These are phyloP conservation scores for Chlorella sp. DNA, from an alignment of 139 green algal species.

Conservation along the genomic window DNA sequence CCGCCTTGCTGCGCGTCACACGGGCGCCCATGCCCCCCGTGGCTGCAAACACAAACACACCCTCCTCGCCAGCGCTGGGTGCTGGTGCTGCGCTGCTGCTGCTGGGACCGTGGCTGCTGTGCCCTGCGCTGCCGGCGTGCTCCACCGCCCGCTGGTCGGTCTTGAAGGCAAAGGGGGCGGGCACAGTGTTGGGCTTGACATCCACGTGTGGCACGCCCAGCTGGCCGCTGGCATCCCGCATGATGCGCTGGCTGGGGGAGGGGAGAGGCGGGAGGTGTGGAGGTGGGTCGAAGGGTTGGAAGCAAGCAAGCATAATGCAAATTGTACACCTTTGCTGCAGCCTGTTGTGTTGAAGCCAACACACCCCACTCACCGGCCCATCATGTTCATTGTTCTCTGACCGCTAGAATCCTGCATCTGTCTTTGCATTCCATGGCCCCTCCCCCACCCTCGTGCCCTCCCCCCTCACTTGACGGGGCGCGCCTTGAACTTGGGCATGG, in stretches of 20 bases:
- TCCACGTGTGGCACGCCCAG: conserved; percentile 58
- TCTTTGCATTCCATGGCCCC: no score
- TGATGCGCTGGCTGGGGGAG: conserved; percentile 48
- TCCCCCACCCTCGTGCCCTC: not conserved
- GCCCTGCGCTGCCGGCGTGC: not conserved
- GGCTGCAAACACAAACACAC: conserved; percentile 43
- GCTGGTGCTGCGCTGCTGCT: not conserved
- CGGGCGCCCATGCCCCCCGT: not conserved
- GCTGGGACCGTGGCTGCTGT: not conserved
- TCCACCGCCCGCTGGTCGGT: conserved; percentile 53
- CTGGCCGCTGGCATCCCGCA: conserved; percentile 46
- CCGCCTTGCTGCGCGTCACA: conserved; percentile 12
- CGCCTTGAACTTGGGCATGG: conserved; percentile 63
- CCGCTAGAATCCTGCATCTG: not conserved
- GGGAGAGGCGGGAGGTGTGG: not conserved
- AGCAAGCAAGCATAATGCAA: not conserved
- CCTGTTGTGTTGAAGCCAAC: not conserved
- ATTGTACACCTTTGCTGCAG: no score
- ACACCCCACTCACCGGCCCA: not conserved
- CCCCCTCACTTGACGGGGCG: conserved; percentile 61
- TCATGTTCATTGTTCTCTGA: not conserved
- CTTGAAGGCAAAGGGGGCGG: conserved; percentile 49
- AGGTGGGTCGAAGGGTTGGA: not conserved
- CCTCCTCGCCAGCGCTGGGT: not conserved
- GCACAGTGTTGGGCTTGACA: conserved; percentile 50